A percentile compares a stretch with the other conserved stretches of the same genome.
Conservation (phyloP, 1,139 yeast species). For the Blastobotrys ciferrii region DNA sequence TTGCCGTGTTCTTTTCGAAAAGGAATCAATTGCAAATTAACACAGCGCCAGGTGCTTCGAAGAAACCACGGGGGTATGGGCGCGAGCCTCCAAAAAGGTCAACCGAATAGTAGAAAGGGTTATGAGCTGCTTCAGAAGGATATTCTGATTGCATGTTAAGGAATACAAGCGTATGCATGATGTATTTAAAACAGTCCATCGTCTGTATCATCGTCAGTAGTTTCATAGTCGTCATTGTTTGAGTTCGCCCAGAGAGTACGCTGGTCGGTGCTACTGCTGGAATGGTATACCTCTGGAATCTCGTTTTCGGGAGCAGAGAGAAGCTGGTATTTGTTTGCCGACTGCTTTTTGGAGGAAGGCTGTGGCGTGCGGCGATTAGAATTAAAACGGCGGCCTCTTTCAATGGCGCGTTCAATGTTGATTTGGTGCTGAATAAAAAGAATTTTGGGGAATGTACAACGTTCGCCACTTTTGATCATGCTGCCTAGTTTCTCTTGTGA, state of each 20-base stretch:
- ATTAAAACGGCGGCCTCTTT: conserved; percentile 30
- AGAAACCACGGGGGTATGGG: no score
- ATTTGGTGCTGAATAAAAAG: conserved; percentile 63
- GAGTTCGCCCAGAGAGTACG: background rate
- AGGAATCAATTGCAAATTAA: no score
- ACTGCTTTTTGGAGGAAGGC: no score
- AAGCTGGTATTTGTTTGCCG: background rate
- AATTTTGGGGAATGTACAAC: conserved; percentile 64
- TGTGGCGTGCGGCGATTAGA: conserved; percentile 4
- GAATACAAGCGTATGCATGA: no score
- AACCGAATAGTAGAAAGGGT: no score
- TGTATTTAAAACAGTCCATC: background rate
- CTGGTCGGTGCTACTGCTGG: conserved; percentile 10
- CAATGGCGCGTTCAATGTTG: conserved; percentile 63
- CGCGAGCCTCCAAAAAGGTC: no score
- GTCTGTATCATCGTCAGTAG: background rate
- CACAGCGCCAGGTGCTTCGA: no score
- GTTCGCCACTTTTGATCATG: conserved; percentile 63
- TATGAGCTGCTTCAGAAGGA: no score
- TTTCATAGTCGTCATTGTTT: background rate
- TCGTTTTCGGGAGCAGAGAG: background rate
- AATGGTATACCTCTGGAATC: conserved; percentile 8
- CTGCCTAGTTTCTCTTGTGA: conserved; percentile 52
- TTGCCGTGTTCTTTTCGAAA: no score
- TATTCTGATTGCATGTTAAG: no score